These are phyloP conservation scores for Oryza officinalis DNA, from an alignment of 176 grass and related monocot species.

Conservation along the genomic window DNA sequence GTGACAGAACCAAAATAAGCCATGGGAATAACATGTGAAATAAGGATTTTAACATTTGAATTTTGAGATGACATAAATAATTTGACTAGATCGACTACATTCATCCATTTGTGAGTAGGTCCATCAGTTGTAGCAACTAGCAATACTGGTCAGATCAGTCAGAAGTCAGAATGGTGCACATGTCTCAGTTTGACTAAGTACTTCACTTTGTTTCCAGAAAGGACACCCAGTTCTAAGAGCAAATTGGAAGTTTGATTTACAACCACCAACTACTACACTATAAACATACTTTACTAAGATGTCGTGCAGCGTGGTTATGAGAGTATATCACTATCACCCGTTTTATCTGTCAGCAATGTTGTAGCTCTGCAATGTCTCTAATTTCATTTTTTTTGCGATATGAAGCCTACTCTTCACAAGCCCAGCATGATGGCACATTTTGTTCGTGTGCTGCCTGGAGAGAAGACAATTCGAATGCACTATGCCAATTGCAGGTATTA, in stretches of 20 bases:
- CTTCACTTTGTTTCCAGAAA: neutral
- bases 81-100: neutral
- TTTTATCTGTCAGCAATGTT: neutral
- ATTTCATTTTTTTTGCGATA: constrained; percentile 26
- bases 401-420: constrained; percentile 94
- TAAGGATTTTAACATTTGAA: neutral
- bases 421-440: constrained; percentile 99
- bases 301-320: neutral
- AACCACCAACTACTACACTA: neutral
- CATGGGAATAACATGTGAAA: neutral
- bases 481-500: constrained; percentile 98
- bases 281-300: constrained; percentile 15
- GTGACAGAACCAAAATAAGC: neutral
- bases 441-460: constrained; percentile 86
- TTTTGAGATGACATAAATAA: neutral
- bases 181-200: neutral
- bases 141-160: neutral
- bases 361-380: constrained; percentile 17
- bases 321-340: neutral
- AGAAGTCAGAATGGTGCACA: constrained; percentile 19
- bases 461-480: constrained; percentile 96
- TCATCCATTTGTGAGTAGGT: neutral
- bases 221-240: neutral
- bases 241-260: constrained; percentile 4
- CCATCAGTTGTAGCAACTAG: constrained; percentile 8